Conservation (phyloP, 495 filamentous ascomycete genomes). For the Astrocystis sublimbata region DNA sequence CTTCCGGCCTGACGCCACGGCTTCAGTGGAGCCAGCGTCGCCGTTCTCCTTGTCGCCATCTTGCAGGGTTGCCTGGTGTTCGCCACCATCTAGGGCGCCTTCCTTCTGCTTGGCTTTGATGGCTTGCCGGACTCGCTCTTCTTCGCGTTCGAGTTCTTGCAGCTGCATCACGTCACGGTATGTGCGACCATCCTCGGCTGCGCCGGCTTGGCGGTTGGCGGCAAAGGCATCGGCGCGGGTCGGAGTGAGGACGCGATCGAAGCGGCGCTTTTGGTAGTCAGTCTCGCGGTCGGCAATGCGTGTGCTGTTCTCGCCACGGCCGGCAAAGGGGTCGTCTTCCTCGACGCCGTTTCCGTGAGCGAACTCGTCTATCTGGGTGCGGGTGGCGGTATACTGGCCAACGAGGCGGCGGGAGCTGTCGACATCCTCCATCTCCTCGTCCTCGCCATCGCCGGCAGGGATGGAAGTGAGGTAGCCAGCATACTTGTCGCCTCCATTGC, state of each 20-base stretch:
- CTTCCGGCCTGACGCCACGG: conserved; percentile 66
- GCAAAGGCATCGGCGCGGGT: conserved; percentile 89
- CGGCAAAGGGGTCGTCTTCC: conserved; percentile 87
- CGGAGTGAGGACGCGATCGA: conserved; percentile 83
- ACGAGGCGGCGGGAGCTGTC: conserved; percentile 77
- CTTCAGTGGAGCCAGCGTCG: conserved; percentile 67
- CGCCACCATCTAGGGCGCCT: conserved; percentile 54
- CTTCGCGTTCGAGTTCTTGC: conserved; percentile 89
- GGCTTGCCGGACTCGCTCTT: conserved; percentile 79
- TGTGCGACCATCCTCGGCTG: conserved; percentile 61
- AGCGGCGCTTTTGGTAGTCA: conserved; percentile 95
- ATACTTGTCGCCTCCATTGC: conserved; percentile 76
- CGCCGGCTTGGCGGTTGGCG: conserved; percentile 67
- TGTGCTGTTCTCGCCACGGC: conserved; percentile 78
- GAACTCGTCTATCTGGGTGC: conserved; percentile 91
- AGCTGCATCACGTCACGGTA: conserved; percentile 92
- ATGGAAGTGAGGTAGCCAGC: conserved; percentile 90
- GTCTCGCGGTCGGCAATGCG: conserved; percentile 91
- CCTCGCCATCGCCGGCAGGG: conserved; percentile 76
- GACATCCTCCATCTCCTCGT: conserved; percentile 79
- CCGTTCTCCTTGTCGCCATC: conserved; percentile 71
- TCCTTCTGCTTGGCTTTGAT: conserved; percentile 72
- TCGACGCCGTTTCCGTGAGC: conserved; percentile 79
- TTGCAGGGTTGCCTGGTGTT: conserved; percentile 69
- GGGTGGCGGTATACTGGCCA: conserved; percentile 94